Evolutionary conservation across 108 stramenopile genomes (phyloP).

Genomic region (Skeletonema grethae): DNA sequence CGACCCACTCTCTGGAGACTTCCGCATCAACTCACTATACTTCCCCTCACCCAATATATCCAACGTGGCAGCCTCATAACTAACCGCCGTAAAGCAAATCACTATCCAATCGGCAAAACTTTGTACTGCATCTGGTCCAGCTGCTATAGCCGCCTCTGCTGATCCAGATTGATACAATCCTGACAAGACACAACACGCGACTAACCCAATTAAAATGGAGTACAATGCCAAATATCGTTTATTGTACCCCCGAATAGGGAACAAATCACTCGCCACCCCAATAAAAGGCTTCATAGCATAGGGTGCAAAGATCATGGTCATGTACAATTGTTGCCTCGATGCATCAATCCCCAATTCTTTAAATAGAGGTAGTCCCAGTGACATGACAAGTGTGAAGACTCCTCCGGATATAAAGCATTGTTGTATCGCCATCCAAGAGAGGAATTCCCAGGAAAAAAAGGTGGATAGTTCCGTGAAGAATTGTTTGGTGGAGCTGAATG

Average conservation of each 20-base stretch:
- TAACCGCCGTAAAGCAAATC: conserved; percentile 41
- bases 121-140: conserved; percentile 39
- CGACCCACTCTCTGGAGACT: conserved; percentile 34
- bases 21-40: conserved; percentile 43
- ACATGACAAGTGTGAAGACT: conserved; percentile 38
- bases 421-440: conserved; percentile 42
- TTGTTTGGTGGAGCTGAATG: conserved; percentile 20
- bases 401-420: conserved; percentile 42
- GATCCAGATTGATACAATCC: conserved; percentile 26
- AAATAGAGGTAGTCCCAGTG: conserved; percentile 41
- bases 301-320: conserved; percentile 39
- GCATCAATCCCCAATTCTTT: conserved; percentile 48
- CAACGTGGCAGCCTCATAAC: conserved; percentile 39
- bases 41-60: conserved; percentile 52
- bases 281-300: conserved; percentile 57
- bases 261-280: conserved; percentile 45
- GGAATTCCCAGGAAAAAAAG: conserved; percentile 35
- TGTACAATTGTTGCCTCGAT: conserved; percentile 47
- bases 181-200: conserved; percentile 25
- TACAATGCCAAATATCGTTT: conserved; percentile 43
- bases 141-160: neutral
- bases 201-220: conserved; percentile 39
- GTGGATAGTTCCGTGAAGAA: conserved; percentile 32
- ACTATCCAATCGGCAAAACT: conserved; percentile 34
- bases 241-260: conserved; percentile 50